These are phyloP conservation scores for Lathyrus aphaca DNA, from an alignment of 306 rosid genomes.

Conservation along the genomic window DNA sequence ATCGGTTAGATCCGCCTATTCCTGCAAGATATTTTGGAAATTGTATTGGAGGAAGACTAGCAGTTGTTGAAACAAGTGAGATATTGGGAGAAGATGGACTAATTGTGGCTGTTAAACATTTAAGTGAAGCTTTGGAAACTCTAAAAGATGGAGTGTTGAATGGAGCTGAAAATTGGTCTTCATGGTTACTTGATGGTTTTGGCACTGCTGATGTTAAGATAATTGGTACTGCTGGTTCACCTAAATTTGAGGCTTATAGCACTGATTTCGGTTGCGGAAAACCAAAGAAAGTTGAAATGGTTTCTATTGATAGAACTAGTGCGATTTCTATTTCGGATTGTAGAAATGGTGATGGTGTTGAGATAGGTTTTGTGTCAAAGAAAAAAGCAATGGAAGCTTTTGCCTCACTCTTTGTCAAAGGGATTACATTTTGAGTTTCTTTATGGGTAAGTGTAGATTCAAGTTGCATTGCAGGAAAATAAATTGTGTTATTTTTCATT, in stretches of 20 bases:
- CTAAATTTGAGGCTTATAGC: conserved; percentile 51
- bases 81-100: conserved; percentile 43
- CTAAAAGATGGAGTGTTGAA: conserved; percentile 42
- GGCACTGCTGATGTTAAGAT: background rate
- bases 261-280: conserved; percentile 65
- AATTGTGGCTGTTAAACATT: conserved; percentile 25
- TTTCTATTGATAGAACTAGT: conserved; percentile 40
- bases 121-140: conserved; percentile 37
- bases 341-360: conserved; percentile 47
- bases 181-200: conserved; percentile 3
- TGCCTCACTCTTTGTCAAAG: conserved; percentile 40
- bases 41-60: conserved; percentile 28
- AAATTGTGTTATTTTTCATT: background rate
- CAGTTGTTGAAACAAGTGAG: conserved; percentile 11
- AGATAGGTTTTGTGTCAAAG: conserved; percentile 44
- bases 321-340: conserved; percentile 47
- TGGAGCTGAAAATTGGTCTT: conserved; percentile 43
- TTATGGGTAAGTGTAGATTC: background rate
- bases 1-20: conserved; percentile 42
- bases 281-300: conserved; percentile 62
- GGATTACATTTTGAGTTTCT: conserved; percentile 25
- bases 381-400: conserved; percentile 35
- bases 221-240: conserved; percentile 50
- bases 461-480: background rate
- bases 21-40: conserved; percentile 62